Evolutionary conservation across 2,329 filamentous ascomycete species (phyloP), one percentile per base, ranked within the genome.

Genomic region (Venturiaceae sp.): DNA sequence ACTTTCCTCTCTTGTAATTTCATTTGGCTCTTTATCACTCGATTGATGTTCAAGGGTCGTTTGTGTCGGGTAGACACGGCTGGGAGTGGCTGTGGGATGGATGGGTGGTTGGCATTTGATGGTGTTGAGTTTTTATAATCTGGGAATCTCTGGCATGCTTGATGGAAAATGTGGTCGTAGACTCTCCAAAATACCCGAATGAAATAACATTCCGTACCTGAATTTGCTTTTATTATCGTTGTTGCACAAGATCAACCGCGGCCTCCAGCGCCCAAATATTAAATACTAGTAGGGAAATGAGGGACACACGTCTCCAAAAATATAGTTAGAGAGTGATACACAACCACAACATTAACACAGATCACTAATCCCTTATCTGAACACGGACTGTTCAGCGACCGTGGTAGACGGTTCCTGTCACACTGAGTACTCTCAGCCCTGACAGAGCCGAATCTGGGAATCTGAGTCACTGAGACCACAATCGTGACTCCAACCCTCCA

Each of bases 111-210:
- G 44, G 44, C 23, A 50, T 50, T n/a, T 21, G 26, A 16, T 50
- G 44, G 44, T 30, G 23, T 50, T n/a, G 19, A 23, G 4, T 30
- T 30, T n/a, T 30, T 16, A n/a, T n/a, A n/a, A n/a, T n/a, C n/a
- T n/a, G n/a, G n/a, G 28, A 50, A 50, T 50, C 16, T 50, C 5
- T 30, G 44, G 44, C 44, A 50, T 30, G 26, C 23, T 30, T n/a
- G 21, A 26, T 50, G 44, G 44, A 30, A 28, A 19, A 13, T 50
- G 14, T 50, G 44, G 44, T 50, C 30, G 52, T 54, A 54, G 52
- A 54, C 52, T 36, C 19, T 39, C 34, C 47, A 21, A 52, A 54
- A 54, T 54, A 54, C 52, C 32, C 52, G 19, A 53, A 23, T 36
- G n/a, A 54, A 39, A 36, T 9, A 13, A 54, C 34, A 30, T 21